These are phyloP conservation scores for Torulaspora microellipsoides DNA, from an alignment of 805 yeast species.

Conservation along the genomic window DNA sequence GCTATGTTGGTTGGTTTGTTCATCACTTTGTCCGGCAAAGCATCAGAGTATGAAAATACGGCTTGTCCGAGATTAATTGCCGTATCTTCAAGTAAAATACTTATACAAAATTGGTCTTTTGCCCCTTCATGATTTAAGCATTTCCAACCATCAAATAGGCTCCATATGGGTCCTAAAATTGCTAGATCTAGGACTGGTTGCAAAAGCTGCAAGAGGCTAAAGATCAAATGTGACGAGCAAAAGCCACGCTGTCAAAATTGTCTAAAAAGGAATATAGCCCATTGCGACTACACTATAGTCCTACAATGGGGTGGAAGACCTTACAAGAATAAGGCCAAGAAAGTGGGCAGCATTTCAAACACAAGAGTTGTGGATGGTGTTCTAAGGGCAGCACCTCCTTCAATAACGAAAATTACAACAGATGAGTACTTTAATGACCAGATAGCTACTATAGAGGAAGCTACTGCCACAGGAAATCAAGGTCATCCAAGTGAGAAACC, in stretches of 20 bases:
- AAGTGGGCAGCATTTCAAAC: background rate
- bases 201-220: constrained; percentile 54
- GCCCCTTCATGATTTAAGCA: too few species aligned
- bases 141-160: too few species aligned
- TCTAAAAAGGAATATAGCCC: constrained; percentile 35
- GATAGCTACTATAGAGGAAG: background rate
- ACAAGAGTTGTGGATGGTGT: constrained; percentile 5
- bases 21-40: too few species aligned
- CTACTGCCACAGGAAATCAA: too few species aligned
- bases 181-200: constrained; percentile 55
- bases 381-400: background rate
- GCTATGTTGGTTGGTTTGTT: too few species aligned
- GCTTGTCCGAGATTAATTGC: too few species aligned
- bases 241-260: constrained; percentile 64
- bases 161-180: background rate
- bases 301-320: constrained; percentile 73
- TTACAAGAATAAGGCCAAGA: constrained; percentile 39
- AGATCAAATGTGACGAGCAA: constrained; percentile 65
- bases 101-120: too few species aligned
- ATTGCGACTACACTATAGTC: constrained; percentile 61
- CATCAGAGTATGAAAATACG: too few species aligned
- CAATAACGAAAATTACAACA: background rate
- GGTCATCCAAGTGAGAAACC: too few species aligned
- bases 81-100: too few species aligned
- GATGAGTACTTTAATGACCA: background rate